A percentile compares a stretch with the other conserved stretches of the same genome.
Conservation (phyloP, 2,329 filamentous ascomycete genomes). For the Hypoxylon sp. region DNA sequence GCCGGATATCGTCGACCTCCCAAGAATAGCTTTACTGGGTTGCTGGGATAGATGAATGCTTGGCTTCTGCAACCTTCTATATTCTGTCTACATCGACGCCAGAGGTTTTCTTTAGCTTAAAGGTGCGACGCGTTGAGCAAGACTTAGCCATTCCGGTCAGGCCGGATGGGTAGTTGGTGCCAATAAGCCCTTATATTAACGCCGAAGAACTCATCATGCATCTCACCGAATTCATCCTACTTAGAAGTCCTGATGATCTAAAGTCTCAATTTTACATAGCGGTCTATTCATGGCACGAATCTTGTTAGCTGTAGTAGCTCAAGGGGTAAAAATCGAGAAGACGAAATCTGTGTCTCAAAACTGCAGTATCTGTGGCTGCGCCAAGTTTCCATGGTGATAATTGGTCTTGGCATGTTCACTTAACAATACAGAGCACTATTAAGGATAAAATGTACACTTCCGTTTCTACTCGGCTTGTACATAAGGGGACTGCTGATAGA, state of each 20-base stretch:
- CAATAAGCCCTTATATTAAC: slow-evolving; percentile 15
- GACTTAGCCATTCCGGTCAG: slow-evolving; percentile 22
- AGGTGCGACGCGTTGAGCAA: slow-evolving; percentile 17
- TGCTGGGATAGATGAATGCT: slow-evolving; percentile 46
- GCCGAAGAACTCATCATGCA: slow-evolving; percentile 24
- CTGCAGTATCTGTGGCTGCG: slow-evolving; percentile 18
- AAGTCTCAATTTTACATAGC: slow-evolving; percentile 14
- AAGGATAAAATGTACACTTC: slow-evolving; percentile 16
- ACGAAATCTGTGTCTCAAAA: slow-evolving; percentile 14
- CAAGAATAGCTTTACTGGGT: slow-evolving; percentile 44
- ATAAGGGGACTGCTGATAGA: slow-evolving; percentile 12
- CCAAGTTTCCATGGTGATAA: slow-evolving; percentile 20
- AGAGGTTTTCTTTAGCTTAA: slow-evolving; percentile 34
- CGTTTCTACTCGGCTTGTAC: slow-evolving; percentile 24
- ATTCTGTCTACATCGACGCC: slow-evolving; percentile 41
- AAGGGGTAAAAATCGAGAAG: not conserved
- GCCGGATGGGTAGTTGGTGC: slow-evolving; percentile 23
- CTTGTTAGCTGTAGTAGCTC: slow-evolving; percentile 22
- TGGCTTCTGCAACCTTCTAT: slow-evolving; percentile 46
- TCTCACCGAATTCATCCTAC: slow-evolving; percentile 19
- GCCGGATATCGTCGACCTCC: slow-evolving; percentile 47
- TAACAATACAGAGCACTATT: slow-evolving; percentile 14
- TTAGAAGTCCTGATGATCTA: slow-evolving; percentile 19
- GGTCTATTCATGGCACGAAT: slow-evolving; percentile 15
- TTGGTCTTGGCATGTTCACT: slow-evolving; percentile 25